Conservation (phyloP, 441 rosid genomes). For the Breynia disticha region DNA sequence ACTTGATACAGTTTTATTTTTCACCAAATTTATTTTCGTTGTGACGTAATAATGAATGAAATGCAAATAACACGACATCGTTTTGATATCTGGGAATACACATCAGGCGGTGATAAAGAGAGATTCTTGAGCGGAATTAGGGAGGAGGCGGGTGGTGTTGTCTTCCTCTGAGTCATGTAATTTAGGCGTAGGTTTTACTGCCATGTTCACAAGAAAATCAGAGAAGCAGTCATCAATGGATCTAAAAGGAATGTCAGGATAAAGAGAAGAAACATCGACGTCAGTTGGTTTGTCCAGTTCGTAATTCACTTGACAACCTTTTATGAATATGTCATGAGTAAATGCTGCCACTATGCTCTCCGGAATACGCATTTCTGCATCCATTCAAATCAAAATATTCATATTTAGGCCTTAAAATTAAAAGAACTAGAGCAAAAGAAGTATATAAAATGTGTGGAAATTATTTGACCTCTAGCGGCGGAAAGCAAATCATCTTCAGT, state of each 20-base stretch:
- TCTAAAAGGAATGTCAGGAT: slow-evolving; percentile 17
- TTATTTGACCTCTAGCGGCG: slow-evolving; percentile 21
- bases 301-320: slow-evolving; percentile 28
- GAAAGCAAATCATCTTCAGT: slow-evolving; percentile 24
- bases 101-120: too few species aligned
- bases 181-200: background rate
- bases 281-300: slow-evolving; percentile 15
- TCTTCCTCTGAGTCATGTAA: too few species aligned
- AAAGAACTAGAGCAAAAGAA: too few species aligned
- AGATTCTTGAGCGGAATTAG: too few species aligned
- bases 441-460: background rate
- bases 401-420: too few species aligned
- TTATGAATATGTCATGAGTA: slow-evolving; percentile 35
- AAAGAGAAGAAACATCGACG: slow-evolving; percentile 18
- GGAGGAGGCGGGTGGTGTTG: too few species aligned
- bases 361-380: slow-evolving; percentile 28
- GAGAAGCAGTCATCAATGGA: slow-evolving; percentile 26
- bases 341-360: slow-evolving; percentile 27
- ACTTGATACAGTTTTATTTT: too few species aligned
- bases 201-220: slow-evolving; percentile 8
- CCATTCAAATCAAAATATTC: too few species aligned
- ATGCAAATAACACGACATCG: too few species aligned
- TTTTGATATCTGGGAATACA: too few species aligned
- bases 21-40: too few species aligned
- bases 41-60: too few species aligned